Evolutionary conservation across 768 basidiomycete genomes (phyloP).

Genomic region (Leccinum pellstonianum): DNA sequence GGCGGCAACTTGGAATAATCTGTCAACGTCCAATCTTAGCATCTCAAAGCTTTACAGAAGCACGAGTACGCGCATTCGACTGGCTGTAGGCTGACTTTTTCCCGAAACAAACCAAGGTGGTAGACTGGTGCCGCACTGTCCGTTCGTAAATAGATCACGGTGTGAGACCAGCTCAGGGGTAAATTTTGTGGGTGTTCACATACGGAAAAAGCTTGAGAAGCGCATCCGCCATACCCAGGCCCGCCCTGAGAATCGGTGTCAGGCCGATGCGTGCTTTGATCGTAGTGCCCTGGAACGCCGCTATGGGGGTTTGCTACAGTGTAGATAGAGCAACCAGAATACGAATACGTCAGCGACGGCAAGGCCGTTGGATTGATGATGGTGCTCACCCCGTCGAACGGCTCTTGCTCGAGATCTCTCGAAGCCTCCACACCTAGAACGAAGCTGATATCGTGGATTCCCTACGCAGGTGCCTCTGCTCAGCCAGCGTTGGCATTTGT

Average conservation of each 20-base stretch:
- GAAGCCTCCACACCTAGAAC: slow-evolving; percentile 85
- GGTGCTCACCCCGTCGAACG: slow-evolving; percentile 60
- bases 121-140: slow-evolving; percentile 77
- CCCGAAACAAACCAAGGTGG: slow-evolving; percentile 87
- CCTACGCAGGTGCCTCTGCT: slow-evolving; percentile 40
- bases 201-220: slow-evolving; percentile 84
- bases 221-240: slow-evolving; percentile 90
- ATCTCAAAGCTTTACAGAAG: not conserved
- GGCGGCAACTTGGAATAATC: slow-evolving; percentile 91
- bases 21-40: slow-evolving; percentile 29
- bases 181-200: slow-evolving; percentile 28
- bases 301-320: slow-evolving; percentile 72
- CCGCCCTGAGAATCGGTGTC: slow-evolving; percentile 90
- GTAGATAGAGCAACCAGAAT: not conserved
- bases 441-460: slow-evolving; percentile 70
- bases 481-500: not conserved
- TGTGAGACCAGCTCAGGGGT: slow-evolving; percentile 1
- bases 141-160: not conserved
- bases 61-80: slow-evolving; percentile 70
- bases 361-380: not conserved
- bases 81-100: slow-evolving; percentile 83
- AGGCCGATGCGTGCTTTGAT: slow-evolving; percentile 81
- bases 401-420: slow-evolving; percentile 58
- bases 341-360: not conserved
- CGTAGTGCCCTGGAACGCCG: slow-evolving; percentile 69